Base-by-base conservation (phyloP, 2,329 filamentous ascomycete species). In the Clarireedia hainanense region DNA sequence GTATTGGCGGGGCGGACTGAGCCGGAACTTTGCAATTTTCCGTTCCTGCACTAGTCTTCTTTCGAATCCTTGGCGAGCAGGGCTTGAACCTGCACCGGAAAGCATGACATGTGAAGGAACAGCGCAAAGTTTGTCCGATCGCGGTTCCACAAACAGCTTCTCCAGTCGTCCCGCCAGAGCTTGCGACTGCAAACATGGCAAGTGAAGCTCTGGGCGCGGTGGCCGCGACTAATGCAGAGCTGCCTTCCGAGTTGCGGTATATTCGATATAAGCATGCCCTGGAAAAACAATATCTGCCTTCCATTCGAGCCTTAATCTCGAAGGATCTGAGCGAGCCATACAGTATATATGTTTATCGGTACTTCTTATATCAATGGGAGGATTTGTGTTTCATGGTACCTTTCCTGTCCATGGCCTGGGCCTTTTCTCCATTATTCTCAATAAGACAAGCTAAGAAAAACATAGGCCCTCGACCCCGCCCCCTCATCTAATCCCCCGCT, bases 321-420 rank as follows among this genome's bases (percentile, higher is more conserved):
- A 95, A 92, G 67, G 94, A 97, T 69, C 80, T 99, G 50, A 97
- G 92, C 64, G 94, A 99, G 72, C 94, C 94, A 1, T 99, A 99
- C 72, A 97, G 92, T 73, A 97, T 99, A 70, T 99, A 99, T 75
- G 94, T 99, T 57, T 99, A 97, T 72, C 85, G 94, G 34, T 99
- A 99, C 71, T 99, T 99, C 67, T 76, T 99, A 17, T 96, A 95
- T 69, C 91, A 97, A 80, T 99, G 94, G 94, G 88, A 89, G 5
- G 87, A 97, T 68, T 76, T 99, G n/a, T 99, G 94, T 73, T 97
- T 90, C 73, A 89, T 97, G 84, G 91, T 92, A 74, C 36, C 45
- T 37, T 9, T 15, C 27, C 24, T 46, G 26, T 45, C 17, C 17
- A 40, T 12, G 6, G 14, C 26, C 37, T n/a, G 6, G n/a, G 26